phyloP scores from a whole-genome alignment of 352 stramenopile genomes.

The Phytophthora syringae region DNA sequence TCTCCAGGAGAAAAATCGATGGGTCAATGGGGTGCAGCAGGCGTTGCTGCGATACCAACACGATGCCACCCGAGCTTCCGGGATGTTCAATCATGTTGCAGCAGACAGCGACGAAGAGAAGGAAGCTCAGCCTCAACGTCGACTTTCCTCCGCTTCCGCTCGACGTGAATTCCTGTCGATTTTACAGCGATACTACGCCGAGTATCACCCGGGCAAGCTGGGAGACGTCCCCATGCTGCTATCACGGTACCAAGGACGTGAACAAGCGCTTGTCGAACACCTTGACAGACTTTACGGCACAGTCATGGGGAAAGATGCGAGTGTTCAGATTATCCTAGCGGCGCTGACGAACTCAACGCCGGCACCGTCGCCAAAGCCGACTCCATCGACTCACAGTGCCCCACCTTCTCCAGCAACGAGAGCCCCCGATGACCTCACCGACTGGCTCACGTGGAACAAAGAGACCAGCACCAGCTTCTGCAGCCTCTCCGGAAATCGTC shows the following conservation, averaged over 20 bases:
- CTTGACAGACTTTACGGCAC: slow-evolving; percentile 78
- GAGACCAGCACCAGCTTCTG: slow-evolving; percentile 42
- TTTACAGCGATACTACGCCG: slow-evolving; percentile 59
- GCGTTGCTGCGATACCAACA: slow-evolving; percentile 43
- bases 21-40: slow-evolving; percentile 62
- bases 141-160: slow-evolving; percentile 16
- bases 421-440: slow-evolving; percentile 13
- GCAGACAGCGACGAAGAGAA: slow-evolving; percentile 23
- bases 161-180: slow-evolving; percentile 37
- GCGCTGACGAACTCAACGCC: slow-evolving; percentile 10
- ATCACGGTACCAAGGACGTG: slow-evolving; percentile 53
- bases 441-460: slow-evolving; percentile 51
- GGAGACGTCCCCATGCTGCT: slow-evolving; percentile 65
- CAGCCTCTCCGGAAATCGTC: slow-evolving; percentile 58
- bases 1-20: slow-evolving; percentile 68
- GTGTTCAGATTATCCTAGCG: slow-evolving; percentile 40
- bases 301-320: slow-evolving; percentile 36
- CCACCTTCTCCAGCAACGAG: slow-evolving; percentile 39
- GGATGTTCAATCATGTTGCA: slow-evolving; percentile 29
- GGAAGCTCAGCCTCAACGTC: slow-evolving; percentile 1
- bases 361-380: slow-evolving; percentile 4
- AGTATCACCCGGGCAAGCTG: slow-evolving; percentile 69
- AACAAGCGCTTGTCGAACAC: slow-evolving; percentile 62
- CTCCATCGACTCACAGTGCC: slow-evolving; percentile 8
- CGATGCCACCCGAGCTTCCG: slow-evolving; percentile 24